These are phyloP conservation scores for Metarhizium album DNA, from an alignment of 2,329 filamentous ascomycete species.

Conservation along the genomic window DNA sequence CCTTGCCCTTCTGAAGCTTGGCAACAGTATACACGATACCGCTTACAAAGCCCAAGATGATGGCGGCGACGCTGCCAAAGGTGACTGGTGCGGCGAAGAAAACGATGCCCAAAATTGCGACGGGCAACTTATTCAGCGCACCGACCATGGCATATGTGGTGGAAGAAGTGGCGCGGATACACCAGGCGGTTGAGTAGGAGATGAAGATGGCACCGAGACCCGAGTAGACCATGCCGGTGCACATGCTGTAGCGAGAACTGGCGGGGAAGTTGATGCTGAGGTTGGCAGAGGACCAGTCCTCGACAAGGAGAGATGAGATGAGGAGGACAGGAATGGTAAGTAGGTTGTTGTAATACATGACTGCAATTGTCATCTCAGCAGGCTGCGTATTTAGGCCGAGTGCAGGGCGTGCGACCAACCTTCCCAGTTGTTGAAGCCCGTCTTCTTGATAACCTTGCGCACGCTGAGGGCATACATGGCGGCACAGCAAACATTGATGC, in stretches of 20 bases:
- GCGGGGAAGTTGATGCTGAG: constrained; percentile 77
- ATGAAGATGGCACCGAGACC: constrained; percentile 92
- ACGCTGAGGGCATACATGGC: constrained; percentile 83
- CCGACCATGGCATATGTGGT: constrained; percentile 99
- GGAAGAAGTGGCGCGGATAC: constrained; percentile 90
- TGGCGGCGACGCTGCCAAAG: constrained; percentile 82
- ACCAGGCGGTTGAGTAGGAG: constrained; percentile 98
- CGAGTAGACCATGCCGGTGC: constrained; percentile 87
- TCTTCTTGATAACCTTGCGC: constrained; percentile 98
- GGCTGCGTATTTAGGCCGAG: neutral
- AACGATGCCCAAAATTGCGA: constrained; percentile 80
- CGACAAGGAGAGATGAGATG: constrained; percentile 66
- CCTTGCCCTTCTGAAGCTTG: constrained; percentile 5
- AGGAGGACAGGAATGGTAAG: constrained; percentile 90
- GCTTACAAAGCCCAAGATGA: constrained; percentile 80
- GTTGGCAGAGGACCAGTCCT: constrained; percentile 88
- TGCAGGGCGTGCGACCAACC: constrained; percentile 56
- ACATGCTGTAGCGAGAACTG: constrained; percentile 65
- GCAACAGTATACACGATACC: constrained; percentile 70
- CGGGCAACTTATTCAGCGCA: constrained; percentile 93
- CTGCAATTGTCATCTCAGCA: constrained; percentile 39
- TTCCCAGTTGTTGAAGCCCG: constrained; percentile 99
- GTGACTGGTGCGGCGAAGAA: constrained; percentile 96
- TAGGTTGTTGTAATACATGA: constrained; percentile 99
- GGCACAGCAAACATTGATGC: constrained; percentile 90